Evolutionary conservation across 352 stramenopile species (phyloP).

Genomic region (Phytophthora melonis): DNA sequence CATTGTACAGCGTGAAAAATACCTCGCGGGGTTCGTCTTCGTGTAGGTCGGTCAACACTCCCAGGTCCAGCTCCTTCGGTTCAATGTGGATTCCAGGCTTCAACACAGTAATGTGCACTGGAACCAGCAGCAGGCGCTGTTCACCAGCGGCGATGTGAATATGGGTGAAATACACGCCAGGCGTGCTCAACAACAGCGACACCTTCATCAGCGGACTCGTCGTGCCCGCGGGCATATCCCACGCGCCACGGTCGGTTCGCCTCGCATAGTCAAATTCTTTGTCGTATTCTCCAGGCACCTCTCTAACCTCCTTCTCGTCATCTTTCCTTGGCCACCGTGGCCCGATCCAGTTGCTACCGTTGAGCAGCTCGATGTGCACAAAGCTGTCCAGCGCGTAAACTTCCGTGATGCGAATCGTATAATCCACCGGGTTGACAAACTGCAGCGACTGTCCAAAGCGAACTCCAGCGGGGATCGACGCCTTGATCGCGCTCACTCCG

Average conservation of each 20-base stretch:
- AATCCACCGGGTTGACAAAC: conserved; percentile 54
- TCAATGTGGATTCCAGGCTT: conserved; percentile 50
- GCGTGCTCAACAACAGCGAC: conserved; percentile 31
- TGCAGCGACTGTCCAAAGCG: conserved; percentile 44
- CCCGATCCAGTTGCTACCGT: conserved; percentile 37
- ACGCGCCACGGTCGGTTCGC: conserved; percentile 33
- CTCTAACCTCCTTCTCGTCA: conserved; percentile 19
- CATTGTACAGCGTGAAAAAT: conserved; percentile 54
- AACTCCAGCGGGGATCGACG: conserved; percentile 45
- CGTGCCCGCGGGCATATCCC: conserved; percentile 47
- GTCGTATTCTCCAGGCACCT: conserved; percentile 34
- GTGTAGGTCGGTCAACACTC: conserved; percentile 41
- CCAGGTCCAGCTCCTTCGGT: conserved; percentile 45
- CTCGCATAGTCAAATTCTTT: conserved; percentile 26
- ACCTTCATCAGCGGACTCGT: conserved; percentile 52
- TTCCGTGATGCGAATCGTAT: conserved; percentile 56
- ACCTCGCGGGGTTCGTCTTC: conserved; percentile 38
- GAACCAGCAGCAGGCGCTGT: conserved; percentile 37
- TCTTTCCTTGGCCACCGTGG: conserved; percentile 27
- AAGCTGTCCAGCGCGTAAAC: conserved; percentile 54
- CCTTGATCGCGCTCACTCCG: conserved; percentile 35
- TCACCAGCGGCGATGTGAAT: conserved; percentile 42
- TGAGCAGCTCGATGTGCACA: conserved; percentile 38
- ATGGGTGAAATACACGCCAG: conserved; percentile 49
- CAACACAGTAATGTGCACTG: conserved; percentile 50